A percentile compares a stretch with the other conserved stretches of the same genome.
Conservation (phyloP, 352 stramenopile genomes). For the Globisporangium nagaii region DNA sequence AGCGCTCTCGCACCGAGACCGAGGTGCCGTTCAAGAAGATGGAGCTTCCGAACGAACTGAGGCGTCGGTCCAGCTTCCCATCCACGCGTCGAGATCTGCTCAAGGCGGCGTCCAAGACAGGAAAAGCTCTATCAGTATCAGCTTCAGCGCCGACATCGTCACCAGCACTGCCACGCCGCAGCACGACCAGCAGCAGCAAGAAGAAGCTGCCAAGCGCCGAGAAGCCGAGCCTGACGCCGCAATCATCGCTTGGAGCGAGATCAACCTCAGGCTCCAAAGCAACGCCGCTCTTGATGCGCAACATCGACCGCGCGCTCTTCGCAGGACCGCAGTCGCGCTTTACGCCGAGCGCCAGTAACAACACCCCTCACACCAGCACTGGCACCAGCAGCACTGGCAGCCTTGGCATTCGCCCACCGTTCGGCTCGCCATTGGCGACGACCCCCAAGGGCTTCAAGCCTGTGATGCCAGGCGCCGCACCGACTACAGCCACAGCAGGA, state of each 20-base stretch:
- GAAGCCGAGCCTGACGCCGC: slow-evolving; percentile 8
- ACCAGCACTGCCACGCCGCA: slow-evolving; percentile 8
- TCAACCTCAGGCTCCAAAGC: slow-evolving; percentile 1
- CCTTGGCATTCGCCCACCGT: not conserved
- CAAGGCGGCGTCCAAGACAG: not conserved
- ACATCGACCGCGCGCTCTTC: slow-evolving; percentile 22
- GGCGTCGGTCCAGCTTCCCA: slow-evolving; percentile 10
- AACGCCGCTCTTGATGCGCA: slow-evolving; percentile 25
- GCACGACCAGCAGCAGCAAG: slow-evolving; percentile 2
- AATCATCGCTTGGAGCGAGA: slow-evolving; percentile 1
- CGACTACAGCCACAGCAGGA: not conserved
- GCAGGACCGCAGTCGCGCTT: slow-evolving; percentile 13
- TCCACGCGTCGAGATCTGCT: slow-evolving; percentile 6
- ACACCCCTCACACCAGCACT: not conserved
- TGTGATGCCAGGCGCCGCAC: not conserved
- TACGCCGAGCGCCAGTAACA: slow-evolving; percentile 10
- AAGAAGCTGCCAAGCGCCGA: not conserved
- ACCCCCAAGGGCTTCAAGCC: slow-evolving; percentile 1
- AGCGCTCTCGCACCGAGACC: slow-evolving; percentile 27
- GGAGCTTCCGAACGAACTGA: slow-evolving; percentile 10
- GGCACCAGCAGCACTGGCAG: not conserved
- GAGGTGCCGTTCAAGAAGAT: slow-evolving; percentile 48
- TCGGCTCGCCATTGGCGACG: not conserved
- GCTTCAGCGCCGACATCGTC: slow-evolving; percentile 11
- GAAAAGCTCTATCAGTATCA: not conserved